phyloP scores from a whole-genome alignment of 441 rosid species.

The Breynia disticha region DNA sequence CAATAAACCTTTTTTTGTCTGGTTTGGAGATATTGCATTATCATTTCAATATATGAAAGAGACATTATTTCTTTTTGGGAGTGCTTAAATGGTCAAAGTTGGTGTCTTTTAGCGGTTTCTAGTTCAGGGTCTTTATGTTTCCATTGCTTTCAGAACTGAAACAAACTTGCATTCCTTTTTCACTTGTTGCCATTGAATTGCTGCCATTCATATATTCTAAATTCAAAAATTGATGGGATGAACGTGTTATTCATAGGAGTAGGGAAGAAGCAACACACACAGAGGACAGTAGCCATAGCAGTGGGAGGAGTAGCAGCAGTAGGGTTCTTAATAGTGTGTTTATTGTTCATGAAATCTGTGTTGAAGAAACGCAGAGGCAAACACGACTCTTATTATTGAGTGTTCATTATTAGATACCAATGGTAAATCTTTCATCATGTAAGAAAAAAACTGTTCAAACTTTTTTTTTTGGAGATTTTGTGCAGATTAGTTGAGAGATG shows the following conservation, averaged over 20 bases:
- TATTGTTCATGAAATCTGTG: conserved; percentile 45
- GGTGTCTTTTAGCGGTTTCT: not conserved
- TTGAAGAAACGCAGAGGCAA: conserved; percentile 42
- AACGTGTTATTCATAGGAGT: conserved; percentile 11
- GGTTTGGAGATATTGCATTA: not conserved
- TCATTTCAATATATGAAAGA: not conserved
- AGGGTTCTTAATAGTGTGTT: conserved; percentile 48
- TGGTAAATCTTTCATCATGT: not conserved
- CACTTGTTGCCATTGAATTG: no score
- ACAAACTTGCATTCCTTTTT: not conserved
- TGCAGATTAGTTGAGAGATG: conserved; percentile 12
- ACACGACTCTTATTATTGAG: not conserved
- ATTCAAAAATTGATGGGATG: no score
- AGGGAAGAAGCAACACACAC: conserved; percentile 33
- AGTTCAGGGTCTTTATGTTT: not conserved
- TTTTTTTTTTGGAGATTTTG: not conserved
- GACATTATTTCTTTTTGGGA: conserved; percentile 3
- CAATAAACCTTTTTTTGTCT: not conserved
- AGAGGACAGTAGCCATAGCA: conserved; percentile 69
- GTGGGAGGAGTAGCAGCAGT: conserved; percentile 74
- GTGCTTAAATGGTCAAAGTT: conserved; percentile 6
- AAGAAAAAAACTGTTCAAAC: not conserved
- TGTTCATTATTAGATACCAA: not conserved
- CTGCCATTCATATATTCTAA: no score
- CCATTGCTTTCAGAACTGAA: not conserved